These are phyloP conservation scores for Haplographium delicatum DNA, from an alignment of 495 filamentous ascomycete species.

Conservation along the genomic window DNA sequence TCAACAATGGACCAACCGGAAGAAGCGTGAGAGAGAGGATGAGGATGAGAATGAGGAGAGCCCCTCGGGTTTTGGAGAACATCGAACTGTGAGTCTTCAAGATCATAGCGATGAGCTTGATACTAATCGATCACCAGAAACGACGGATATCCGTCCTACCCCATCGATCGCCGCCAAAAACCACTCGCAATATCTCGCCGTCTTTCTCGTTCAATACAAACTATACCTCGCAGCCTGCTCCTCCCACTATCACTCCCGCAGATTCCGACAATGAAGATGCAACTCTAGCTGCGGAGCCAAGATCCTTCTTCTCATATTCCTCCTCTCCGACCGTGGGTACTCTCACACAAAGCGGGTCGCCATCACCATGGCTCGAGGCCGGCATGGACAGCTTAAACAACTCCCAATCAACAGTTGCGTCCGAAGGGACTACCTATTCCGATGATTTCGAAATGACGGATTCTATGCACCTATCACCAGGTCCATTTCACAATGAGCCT, in stretches of 20 bases:
- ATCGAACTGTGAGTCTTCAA: constrained; percentile 18
- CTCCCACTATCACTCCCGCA: constrained; percentile 27
- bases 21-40: constrained; percentile 24
- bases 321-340: constrained; percentile 18
- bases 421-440: constrained; percentile 11
- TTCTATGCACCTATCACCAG: constrained; percentile 19
- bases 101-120: neutral
- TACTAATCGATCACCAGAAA: constrained; percentile 22
- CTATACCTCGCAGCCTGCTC: constrained; percentile 20
- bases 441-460: constrained; percentile 27
- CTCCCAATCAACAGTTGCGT: constrained; percentile 19
- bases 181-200: constrained; percentile 2
- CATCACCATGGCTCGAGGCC: constrained; percentile 12
- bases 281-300: constrained; percentile 14
- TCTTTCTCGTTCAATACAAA: constrained; percentile 9
- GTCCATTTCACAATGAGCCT: constrained; percentile 20
- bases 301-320: constrained; percentile 21
- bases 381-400: neutral
- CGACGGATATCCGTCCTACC: constrained; percentile 24
- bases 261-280: constrained; percentile 25
- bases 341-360: constrained; percentile 8
- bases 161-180: constrained; percentile 21
- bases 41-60: constrained; percentile 18
- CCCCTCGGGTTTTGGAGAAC: constrained; percentile 22
- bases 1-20: constrained; percentile 10